Percentiles rank a stretch among this genome's conserved stretches.
Evolutionary conservation across 2,329 filamentous ascomycete genomes (phyloP).

Genomic region (Colletotrichum lindemuthianum): DNA sequence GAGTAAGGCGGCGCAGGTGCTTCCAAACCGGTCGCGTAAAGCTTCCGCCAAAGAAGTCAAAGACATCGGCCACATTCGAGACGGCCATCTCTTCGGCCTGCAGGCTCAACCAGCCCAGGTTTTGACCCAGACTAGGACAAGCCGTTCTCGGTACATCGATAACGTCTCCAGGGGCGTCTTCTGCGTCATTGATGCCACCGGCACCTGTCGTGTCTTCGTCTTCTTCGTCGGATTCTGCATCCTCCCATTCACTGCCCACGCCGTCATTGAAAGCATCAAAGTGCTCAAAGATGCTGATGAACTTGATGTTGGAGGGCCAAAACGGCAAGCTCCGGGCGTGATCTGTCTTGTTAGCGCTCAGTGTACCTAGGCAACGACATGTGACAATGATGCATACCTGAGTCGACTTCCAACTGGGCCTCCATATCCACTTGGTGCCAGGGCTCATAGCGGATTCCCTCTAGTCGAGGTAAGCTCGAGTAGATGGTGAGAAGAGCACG

Average conservation of each 20-base stretch:
- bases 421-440: constrained; percentile 38
- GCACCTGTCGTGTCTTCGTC: neutral
- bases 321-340: constrained; percentile 36
- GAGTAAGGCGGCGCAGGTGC: constrained; percentile 39
- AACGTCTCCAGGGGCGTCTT: constrained; percentile 1
- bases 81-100: constrained; percentile 37
- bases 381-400: constrained; percentile 12
- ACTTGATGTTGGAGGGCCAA: constrained; percentile 37
- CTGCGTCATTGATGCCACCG: neutral
- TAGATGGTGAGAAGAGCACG: constrained; percentile 37
- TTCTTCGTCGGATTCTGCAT: constrained; percentile 27
- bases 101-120: constrained; percentile 31
- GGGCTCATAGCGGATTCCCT: constrained; percentile 37
- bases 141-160: constrained; percentile 21
- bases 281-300: constrained; percentile 40
- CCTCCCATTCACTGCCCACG: constrained; percentile 27
- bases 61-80: constrained; percentile 35
- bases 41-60: constrained; percentile 38
- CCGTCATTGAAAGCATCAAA: constrained; percentile 33
- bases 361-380: neutral
- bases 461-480: constrained; percentile 37
- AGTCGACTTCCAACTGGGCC: constrained; percentile 35
- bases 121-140: constrained; percentile 35
- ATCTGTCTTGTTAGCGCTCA: constrained; percentile 26
- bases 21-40: constrained; percentile 39